A percentile compares a stretch with the other conserved stretches of the same genome.
phyloP scores from a whole-genome alignment of 495 filamentous ascomycete genomes.

The Jackrogersella minutella region DNA sequence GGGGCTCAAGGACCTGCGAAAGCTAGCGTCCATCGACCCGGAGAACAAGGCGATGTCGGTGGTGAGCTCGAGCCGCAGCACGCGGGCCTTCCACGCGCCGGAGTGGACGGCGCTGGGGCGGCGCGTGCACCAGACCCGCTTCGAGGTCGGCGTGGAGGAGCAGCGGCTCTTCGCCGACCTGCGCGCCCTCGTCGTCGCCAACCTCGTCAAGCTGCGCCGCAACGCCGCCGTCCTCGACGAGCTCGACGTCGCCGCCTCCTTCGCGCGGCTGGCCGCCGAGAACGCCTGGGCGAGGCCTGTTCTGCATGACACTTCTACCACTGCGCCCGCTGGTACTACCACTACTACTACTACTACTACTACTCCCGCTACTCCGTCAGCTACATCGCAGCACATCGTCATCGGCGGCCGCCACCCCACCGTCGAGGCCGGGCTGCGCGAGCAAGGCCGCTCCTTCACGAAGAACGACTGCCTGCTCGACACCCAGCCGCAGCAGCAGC shows the following conservation, averaged over 20 bases:
- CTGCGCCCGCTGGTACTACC: neutral
- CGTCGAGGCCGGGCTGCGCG: conserved; percentile 80
- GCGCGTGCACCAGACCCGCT: conserved; percentile 72
- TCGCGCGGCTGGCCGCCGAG: conserved; percentile 78
- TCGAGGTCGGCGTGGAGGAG: conserved; percentile 82
- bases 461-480: conserved; percentile 87
- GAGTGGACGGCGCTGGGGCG: conserved; percentile 84
- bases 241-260: conserved; percentile 86
- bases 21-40: conserved; percentile 37
- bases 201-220: conserved; percentile 81
- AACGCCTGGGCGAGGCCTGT: conserved; percentile 76
- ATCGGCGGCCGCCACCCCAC: conserved; percentile 88
- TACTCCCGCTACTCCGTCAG: neutral
- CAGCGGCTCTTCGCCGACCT: conserved; percentile 73
- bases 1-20: conserved; percentile 70
- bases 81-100: conserved; percentile 81
- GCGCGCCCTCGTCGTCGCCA: conserved; percentile 76
- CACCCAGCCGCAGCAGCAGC: neutral
- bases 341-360: neutral
- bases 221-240: conserved; percentile 92
- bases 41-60: conserved; percentile 50
- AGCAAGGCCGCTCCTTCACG: conserved; percentile 83
- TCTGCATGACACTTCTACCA: conserved; percentile 61
- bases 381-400: conserved; percentile 53
- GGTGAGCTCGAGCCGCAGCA: conserved; percentile 78